phyloP scores from a whole-genome alignment of 331 rosid genomes.

The Quercus tomentella region DNA sequence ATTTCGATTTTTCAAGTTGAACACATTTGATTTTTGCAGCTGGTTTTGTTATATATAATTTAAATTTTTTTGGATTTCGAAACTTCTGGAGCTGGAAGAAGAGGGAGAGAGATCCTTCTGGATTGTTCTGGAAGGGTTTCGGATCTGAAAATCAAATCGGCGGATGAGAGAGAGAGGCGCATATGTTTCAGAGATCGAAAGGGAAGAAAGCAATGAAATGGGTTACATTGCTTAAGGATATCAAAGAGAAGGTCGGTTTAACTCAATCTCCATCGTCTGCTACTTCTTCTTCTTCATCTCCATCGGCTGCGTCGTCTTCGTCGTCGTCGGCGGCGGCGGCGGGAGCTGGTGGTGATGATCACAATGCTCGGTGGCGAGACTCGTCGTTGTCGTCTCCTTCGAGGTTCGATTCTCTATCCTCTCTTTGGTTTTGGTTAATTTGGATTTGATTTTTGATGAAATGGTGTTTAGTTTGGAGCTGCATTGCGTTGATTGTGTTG shows the following conservation, averaged over 20 bases:
- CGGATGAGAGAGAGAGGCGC: constrained; percentile 66
- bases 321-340: constrained; percentile 20
- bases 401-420: constrained; percentile 42
- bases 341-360: constrained; percentile 29
- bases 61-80: constrained; percentile 5
- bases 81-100: constrained; percentile 14
- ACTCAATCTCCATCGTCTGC: constrained; percentile 62
- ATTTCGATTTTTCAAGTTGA: constrained; percentile 36
- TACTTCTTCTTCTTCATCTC: constrained; percentile 5
- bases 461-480: constrained; percentile 19
- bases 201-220: constrained; percentile 92
- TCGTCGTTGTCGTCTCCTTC: constrained; percentile 50
- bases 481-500: constrained; percentile 19
- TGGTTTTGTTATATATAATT: neutral
- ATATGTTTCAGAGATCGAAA: constrained; percentile 51
- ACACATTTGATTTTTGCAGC: constrained; percentile 30
- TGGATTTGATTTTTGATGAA: constrained; percentile 4
- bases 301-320: constrained; percentile 39
- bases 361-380: constrained; percentile 44
- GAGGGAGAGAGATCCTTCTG: constrained; percentile 38
- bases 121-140: constrained; percentile 32
- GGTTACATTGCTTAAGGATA: constrained; percentile 96
- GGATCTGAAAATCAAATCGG: constrained; percentile 65
- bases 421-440: constrained; percentile 2
- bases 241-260: constrained; percentile 97